Evolutionary conservation across 495 filamentous ascomycete genomes (phyloP), one percentile per base, ranked within the genome.

Genomic region (Rusavskia elegans): DNA sequence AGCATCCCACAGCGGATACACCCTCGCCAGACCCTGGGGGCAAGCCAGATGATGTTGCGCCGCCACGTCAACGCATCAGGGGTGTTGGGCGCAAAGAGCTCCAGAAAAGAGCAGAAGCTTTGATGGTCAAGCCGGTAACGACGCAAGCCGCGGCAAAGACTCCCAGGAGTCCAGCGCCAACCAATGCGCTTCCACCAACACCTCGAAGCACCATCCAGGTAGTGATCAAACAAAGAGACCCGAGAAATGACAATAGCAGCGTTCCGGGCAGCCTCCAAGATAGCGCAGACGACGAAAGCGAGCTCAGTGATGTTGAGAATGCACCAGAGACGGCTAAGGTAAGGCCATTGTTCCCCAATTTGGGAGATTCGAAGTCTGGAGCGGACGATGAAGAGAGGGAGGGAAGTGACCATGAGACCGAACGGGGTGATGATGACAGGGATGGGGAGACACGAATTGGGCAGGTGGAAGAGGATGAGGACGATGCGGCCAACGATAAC

Each of bases 201-300:
- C 35, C 45, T 7, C 44, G 44, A 19, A 52, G 36, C 19, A 44
- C 40, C 14, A 55, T 45, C 20, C 35, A 55, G 40, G 55, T 44
- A 17, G 48, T 48, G 9, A 55, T 35, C 10, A 49, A 59, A 16
- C 57, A 60, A n/a, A 61, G 59, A 45, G 44, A 17, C 14, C 17
- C 14, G 41, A 29, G n/a, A 50, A 66, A 39, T 48, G 63, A 61
- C 20, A 67, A 67, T 27, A 68, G 63, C 30, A 72, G 71, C 45
- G 71, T 69, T 6, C 73, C 78, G 0, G 73, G 77, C 14, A 85
- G 79, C 57, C 62, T 84, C 14, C 82, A 85, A 54, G 85, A 87
- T 51, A 83, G 77, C 49, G 85, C 82, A 0, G 85, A 88, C 56
- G 84, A 87, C 53, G 85, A 89, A 65, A 88, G 83, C 61, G 85